These are phyloP conservation scores for Melaleuca quinquenervia DNA, from an alignment of 345 rosid species.

Conservation along the genomic window DNA sequence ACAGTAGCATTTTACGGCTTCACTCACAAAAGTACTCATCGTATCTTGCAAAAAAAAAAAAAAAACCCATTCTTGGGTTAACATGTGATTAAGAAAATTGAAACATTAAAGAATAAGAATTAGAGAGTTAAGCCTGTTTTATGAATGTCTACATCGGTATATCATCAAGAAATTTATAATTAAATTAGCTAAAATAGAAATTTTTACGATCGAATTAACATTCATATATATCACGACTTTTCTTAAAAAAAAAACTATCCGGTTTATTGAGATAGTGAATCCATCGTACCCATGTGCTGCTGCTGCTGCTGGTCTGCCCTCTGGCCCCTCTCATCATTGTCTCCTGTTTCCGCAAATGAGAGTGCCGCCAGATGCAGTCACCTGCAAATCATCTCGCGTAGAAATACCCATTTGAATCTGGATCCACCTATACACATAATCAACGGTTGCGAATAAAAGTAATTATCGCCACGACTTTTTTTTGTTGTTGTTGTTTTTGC, in stretches of 20 bases:
- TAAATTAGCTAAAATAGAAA: background rate
- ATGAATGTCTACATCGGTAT: fast-evolving
- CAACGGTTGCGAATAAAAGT: background rate
- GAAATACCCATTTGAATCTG: too few relatives aligned
- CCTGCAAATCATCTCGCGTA: background rate
- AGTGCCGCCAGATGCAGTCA: background rate
- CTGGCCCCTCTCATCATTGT: background rate
- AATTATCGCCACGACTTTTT: background rate
- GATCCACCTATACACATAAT: background rate
- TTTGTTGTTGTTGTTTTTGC: too few relatives aligned
- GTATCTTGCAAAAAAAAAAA: too few relatives aligned
- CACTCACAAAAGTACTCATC: background rate
- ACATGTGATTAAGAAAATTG: too few relatives aligned
- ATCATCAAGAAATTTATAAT: fast-evolving
- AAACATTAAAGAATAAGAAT: background rate
- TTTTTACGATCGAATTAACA: fast-evolving
- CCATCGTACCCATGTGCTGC: background rate
- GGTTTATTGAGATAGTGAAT: background rate
- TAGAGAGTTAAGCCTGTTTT: background rate
- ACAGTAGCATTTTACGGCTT: background rate
- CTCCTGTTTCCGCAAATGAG: background rate
- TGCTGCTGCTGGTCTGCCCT: background rate
- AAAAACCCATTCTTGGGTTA: background rate
- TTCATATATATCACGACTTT: background rate
- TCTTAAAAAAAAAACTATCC: too few relatives aligned